Percentiles rank a stretch among this genome's conserved stretches.
Evolutionary conservation across 139 green algal species (phyloP).

Genomic region (Chlorella sp.): DNA sequence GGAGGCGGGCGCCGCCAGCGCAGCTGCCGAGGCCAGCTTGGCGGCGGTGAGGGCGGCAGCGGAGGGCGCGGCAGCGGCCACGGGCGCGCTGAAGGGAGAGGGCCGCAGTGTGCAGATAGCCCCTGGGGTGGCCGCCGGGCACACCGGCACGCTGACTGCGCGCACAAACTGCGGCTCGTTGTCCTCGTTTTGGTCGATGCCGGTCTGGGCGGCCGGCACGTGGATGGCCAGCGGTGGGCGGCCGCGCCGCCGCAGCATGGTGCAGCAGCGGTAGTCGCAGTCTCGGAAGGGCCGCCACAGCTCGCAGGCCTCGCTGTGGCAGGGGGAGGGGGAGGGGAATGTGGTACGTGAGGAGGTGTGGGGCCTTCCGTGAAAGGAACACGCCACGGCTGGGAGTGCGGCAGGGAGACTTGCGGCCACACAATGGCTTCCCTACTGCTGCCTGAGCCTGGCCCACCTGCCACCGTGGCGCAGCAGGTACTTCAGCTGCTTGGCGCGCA

Average conservation of each 20-base stretch:
- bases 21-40: no score
- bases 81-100: no score
- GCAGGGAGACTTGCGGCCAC: neutral
- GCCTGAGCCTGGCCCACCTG: neutral
- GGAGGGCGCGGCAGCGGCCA: no score
- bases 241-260: neutral
- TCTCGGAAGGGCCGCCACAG: neutral
- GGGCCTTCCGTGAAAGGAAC: neutral
- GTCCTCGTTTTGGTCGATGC: neutral
- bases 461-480: constrained; percentile 4
- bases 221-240: neutral
- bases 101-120: no score
- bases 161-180: no score
- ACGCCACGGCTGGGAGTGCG: neutral
- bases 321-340: neutral
- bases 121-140: no score
- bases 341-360: neutral
- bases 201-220: neutral
- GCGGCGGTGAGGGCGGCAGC: no score
- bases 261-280: neutral
- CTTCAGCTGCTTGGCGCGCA: neutral
- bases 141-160: no score
- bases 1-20: no score
- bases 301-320: neutral
- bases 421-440: no score